Percentiles rank a stretch among this genome's conserved stretches.
Conservation (phyloP, 768 basidiomycete genomes). For the Phylloporus arenicola region DNA sequence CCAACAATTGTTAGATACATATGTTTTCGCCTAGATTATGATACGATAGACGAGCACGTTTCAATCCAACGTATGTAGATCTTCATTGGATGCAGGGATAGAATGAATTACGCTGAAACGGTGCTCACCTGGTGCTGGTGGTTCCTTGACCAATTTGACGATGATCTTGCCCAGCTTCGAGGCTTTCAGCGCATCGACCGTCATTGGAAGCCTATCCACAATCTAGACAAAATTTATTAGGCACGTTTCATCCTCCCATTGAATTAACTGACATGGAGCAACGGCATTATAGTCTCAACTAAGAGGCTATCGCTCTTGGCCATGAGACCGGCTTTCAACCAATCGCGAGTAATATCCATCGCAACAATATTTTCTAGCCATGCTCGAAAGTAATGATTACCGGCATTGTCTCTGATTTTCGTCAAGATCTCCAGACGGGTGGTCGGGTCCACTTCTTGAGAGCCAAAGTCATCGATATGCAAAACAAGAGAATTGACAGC, state of each 20-base stretch:
- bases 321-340: conserved; percentile 68
- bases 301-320: conserved; percentile 50
- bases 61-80: conserved; percentile 28
- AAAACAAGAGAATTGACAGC: conserved; percentile 60
- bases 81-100: conserved; percentile 21
- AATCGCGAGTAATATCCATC: conserved; percentile 75
- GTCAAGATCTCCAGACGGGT: conserved; percentile 71
- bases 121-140: conserved; percentile 74
- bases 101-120: conserved; percentile 12
- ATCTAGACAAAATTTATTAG: conserved; percentile 40
- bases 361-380: conserved; percentile 75
- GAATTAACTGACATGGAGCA: conserved; percentile 67
- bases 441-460: conserved; percentile 57
- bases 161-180: conserved; percentile 80
- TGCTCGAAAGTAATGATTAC: conserved; percentile 81
- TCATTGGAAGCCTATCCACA: conserved; percentile 77
- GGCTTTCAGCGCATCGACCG: conserved; percentile 57
- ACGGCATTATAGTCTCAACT: conserved; percentile 78
- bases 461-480: conserved; percentile 54
- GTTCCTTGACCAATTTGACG: conserved; percentile 69
- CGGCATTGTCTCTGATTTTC: conserved; percentile 77
- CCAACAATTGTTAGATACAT: conserved; percentile 66
- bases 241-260: conserved; percentile 6
- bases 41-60: conserved; percentile 29
- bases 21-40: conserved; percentile 30